These are phyloP conservation scores for Nematocida homosporus DNA, from an alignment of 371 early-diverging fungal species.

Conservation along the genomic window DNA sequence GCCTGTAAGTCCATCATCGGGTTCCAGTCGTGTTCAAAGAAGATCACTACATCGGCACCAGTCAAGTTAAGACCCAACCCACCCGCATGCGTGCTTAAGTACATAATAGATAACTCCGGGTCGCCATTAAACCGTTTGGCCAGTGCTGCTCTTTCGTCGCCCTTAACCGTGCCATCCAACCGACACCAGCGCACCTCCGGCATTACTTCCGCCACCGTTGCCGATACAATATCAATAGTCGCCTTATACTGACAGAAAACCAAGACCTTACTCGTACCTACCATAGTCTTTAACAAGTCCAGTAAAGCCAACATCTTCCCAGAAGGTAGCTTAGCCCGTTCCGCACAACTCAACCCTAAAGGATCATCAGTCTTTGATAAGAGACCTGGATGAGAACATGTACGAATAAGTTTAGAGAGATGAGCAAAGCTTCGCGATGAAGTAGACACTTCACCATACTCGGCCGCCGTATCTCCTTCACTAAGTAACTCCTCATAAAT, in stretches of 20 bases:
- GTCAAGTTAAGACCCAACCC: conserved; percentile 95
- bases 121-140: conserved; percentile 87
- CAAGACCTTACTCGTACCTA: conserved; percentile 76
- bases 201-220: conserved; percentile 66
- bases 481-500: conserved; percentile 81
- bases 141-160: conserved; percentile 76
- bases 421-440: conserved; percentile 35
- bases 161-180: conserved; percentile 86
- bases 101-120: conserved; percentile 83
- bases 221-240: conserved; percentile 90
- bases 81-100: conserved; percentile 92
- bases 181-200: conserved; percentile 72
- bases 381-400: conserved; percentile 36
- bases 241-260: conserved; percentile 91
- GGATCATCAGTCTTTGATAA: conserved; percentile 19
- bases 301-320: conserved; percentile 74
- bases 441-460: conserved; percentile 43
- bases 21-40: conserved; percentile 99
- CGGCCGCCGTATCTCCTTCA: conserved; percentile 2
- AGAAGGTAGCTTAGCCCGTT: conserved; percentile 6
- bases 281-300: conserved; percentile 81
- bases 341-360: conserved; percentile 4
- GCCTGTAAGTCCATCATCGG: conserved; percentile 96
- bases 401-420: conserved; percentile 30
- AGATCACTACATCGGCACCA: conserved; percentile 95